These are phyloP conservation scores for Candida odintsovae DNA, from an alignment of 805 yeast genomes.

Conservation along the genomic window DNA sequence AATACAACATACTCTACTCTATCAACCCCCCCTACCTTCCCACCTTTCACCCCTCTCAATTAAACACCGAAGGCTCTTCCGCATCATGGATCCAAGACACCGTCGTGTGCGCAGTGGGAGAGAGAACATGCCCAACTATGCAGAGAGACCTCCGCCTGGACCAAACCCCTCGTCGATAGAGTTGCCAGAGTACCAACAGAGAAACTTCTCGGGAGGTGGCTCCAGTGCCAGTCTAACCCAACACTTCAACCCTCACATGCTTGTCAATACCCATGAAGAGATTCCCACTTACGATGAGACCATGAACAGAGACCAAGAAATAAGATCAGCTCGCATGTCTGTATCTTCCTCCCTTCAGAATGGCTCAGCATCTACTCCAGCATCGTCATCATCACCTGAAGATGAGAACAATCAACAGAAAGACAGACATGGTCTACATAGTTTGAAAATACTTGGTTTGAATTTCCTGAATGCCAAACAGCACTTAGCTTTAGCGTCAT, in stretches of 20 bases:
- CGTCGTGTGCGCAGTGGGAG: not conserved
- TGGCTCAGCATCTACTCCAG: not conserved
- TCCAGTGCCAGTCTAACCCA: slow-evolving; percentile 1
- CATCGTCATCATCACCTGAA: slow-evolving; percentile 5
- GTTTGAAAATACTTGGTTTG: slow-evolving; percentile 56
- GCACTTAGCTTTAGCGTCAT: slow-evolving; percentile 69
- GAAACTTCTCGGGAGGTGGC: not conserved
- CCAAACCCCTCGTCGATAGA: slow-evolving; percentile 23
- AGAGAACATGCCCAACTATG: slow-evolving; percentile 20
- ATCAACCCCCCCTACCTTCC: not conserved
- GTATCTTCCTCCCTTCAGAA: slow-evolving; percentile 1
- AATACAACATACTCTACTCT: no score
- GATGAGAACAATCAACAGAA: slow-evolving; percentile 2
- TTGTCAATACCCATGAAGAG: not conserved
- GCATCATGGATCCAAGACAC: not conserved
- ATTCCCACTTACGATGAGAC: slow-evolving; percentile 13
- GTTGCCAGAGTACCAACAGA: slow-evolving; percentile 17
- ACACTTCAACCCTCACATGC: not conserved
- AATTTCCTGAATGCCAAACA: slow-evolving; percentile 69
- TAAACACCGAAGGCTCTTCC: not conserved
- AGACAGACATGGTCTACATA: slow-evolving; percentile 3
- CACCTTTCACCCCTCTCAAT: not conserved
- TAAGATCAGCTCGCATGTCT: slow-evolving; percentile 4
- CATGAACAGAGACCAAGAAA: slow-evolving; percentile 3
- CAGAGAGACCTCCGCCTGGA: slow-evolving; percentile 37